Evolutionary conservation across 176 grass and related monocot genomes (phyloP).

Genomic region (Lolium perenne): DNA sequence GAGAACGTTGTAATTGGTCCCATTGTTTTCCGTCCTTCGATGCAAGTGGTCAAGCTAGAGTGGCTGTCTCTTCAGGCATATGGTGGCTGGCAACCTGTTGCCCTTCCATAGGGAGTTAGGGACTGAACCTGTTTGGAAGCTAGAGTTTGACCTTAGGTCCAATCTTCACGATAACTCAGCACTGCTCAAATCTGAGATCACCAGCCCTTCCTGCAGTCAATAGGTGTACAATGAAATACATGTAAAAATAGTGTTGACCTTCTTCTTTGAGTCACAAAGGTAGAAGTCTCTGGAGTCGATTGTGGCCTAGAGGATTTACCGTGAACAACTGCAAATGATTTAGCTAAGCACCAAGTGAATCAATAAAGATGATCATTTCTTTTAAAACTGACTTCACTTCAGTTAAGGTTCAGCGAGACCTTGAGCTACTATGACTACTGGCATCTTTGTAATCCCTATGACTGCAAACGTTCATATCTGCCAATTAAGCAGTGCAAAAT

Average conservation of each 20-base stretch:
- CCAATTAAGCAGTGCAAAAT: conserved; percentile 78
- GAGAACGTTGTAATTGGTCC: conserved; percentile 73
- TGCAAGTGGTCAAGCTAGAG: conserved; percentile 94
- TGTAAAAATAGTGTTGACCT: conserved; percentile 96
- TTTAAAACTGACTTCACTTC: conserved; percentile 76
- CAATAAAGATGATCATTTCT: conserved; percentile 67
- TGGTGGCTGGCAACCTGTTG: conserved; percentile 76
- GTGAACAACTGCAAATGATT: conserved; percentile 74
- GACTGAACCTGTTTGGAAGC: conserved; percentile 82
- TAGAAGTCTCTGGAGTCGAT: conserved; percentile 84
- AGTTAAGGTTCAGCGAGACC: conserved; percentile 77
- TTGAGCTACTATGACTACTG: conserved; percentile 79
- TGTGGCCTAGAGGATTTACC: conserved; percentile 80
- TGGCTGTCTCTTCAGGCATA: conserved; percentile 69
- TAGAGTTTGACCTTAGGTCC: conserved; percentile 69
- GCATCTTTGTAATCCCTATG: conserved; percentile 88
- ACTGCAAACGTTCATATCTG: conserved; percentile 65
- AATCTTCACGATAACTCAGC: conserved; percentile 58
- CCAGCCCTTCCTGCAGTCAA: conserved; percentile 58
- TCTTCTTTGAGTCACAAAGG: conserved; percentile 74
- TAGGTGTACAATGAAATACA: conserved; percentile 77
- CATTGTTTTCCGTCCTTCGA: conserved; percentile 87
- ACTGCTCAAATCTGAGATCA: conserved; percentile 38
- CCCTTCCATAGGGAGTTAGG: conserved; percentile 82
- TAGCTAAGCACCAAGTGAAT: conserved; percentile 76